Evolutionary conservation across 164 flowering plant genomes (phyloP).

Genomic region (Magnolia officinalis): DNA sequence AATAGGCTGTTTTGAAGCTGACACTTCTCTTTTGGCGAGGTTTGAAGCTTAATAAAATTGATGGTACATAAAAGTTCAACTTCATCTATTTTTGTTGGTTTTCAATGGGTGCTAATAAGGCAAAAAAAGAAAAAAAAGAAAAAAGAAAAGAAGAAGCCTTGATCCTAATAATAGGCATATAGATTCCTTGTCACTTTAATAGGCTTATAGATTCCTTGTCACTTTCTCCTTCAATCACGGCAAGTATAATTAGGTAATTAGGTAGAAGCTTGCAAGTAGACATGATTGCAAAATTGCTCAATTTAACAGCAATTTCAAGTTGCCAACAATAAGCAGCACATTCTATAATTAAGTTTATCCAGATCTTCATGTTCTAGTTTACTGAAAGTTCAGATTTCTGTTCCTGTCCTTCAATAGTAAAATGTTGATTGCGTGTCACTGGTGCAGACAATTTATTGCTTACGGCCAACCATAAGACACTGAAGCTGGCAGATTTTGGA

Average conservation of each 20-base stretch:
- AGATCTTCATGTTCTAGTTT: too few species aligned
- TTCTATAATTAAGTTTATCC: too few species aligned
- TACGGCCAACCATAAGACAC: conserved; percentile 73
- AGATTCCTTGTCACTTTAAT: neutral
- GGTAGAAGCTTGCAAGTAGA: neutral
- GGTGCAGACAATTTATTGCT: conserved; percentile 87
- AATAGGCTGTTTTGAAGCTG: neutral
- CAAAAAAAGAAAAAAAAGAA: too few species aligned
- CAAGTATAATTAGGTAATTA: neutral
- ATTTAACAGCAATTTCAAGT: too few species aligned
- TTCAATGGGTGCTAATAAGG: neutral
- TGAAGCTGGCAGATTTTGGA: conserved; percentile 96
- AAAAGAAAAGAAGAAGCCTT: too few species aligned
- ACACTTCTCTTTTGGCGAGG: too few species aligned
- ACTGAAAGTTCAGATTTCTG: too few species aligned
- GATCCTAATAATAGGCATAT: too few species aligned
- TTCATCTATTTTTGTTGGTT: neutral
- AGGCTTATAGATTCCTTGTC: neutral
- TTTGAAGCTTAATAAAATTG: neutral
- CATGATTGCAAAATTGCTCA: neutral
- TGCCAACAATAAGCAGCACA: too few species aligned
- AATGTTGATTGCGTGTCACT: neutral
- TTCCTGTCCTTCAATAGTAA: too few species aligned
- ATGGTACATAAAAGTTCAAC: neutral
- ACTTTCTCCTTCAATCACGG: neutral